phyloP scores from a whole-genome alignment of 1,284 basidiomycete genomes.

The Taiwanofungus camphoratus region DNA sequence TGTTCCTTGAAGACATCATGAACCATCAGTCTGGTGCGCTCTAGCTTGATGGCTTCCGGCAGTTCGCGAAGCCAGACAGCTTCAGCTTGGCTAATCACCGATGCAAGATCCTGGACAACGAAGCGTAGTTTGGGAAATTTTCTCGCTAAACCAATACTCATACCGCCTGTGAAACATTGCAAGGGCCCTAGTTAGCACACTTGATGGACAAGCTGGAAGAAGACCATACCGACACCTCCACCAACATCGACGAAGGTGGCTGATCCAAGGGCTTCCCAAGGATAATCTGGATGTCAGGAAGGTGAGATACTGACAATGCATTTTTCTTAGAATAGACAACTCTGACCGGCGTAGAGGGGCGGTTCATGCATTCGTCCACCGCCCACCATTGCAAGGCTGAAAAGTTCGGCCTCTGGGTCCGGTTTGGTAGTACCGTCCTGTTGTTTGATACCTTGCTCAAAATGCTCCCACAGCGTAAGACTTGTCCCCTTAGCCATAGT shows the following conservation, averaged over 20 bases:
- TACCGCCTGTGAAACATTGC: neutral
- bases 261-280: slow-evolving; percentile 12
- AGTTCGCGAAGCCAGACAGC: slow-evolving; percentile 11
- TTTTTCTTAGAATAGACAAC: no score
- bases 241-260: slow-evolving; percentile 18
- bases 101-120: slow-evolving; percentile 18
- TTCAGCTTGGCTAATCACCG: slow-evolving; percentile 11
- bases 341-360: slow-evolving; percentile 10
- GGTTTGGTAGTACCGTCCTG: slow-evolving; percentile 8
- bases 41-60: slow-evolving; percentile 5
- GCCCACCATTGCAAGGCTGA: slow-evolving; percentile 14
- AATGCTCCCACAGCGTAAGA: slow-evolving; percentile 9
- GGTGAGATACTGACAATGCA: no score
- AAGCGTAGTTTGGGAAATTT: slow-evolving; percentile 15
- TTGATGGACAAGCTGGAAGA: neutral
- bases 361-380: slow-evolving; percentile 9
- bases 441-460: slow-evolving; percentile 7
- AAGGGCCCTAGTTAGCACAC: neutral
- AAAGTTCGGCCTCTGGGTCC: slow-evolving; percentile 8
- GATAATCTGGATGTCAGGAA: slow-evolving; percentile 16
- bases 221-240: slow-evolving; percentile 14
- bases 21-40: slow-evolving; percentile 11
- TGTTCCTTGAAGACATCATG: slow-evolving; percentile 30
- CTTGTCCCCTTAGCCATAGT: slow-evolving; percentile 5
- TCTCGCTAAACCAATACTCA: slow-evolving; percentile 10